Evolutionary conservation across 176 grass and related monocot species (phyloP).

Genomic region (Musa troglodytarum): DNA sequence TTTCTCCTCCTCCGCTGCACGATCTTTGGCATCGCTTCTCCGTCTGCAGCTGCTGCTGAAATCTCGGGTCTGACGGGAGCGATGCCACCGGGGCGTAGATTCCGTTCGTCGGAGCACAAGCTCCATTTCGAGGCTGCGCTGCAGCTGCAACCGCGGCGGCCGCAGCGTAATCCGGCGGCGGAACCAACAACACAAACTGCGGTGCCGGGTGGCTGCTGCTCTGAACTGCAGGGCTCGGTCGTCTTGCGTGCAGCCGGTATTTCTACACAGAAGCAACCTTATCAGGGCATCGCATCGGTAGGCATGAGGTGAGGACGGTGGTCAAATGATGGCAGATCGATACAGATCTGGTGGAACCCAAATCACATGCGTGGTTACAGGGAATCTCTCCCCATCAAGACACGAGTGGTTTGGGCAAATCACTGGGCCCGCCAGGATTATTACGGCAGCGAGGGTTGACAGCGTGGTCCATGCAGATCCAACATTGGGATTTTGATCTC

Average conservation of each 20-base stretch:
- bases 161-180: neutral
- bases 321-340: no score
- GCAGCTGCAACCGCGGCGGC: neutral
- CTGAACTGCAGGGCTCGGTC: slow-evolving; percentile 34
- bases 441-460: neutral
- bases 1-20: neutral
- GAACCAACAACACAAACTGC: slow-evolving; percentile 48
- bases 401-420: neutral
- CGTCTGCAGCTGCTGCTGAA: neutral
- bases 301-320: no score
- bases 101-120: slow-evolving; percentile 8
- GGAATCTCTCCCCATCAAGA: neutral
- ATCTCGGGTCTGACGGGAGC: slow-evolving; percentile 3
- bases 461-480: neutral
- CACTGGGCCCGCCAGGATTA: neutral
- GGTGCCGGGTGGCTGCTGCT: slow-evolving; percentile 2
- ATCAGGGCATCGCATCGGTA: no score
- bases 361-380: neutral
- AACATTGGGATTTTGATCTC: neutral
- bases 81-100: slow-evolving; percentile 37
- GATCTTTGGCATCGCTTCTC: slow-evolving; percentile 7
- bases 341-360: neutral
- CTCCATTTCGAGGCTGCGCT: neutral
- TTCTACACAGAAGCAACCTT: slow-evolving; percentile 29
- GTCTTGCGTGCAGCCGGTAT: slow-evolving; percentile 50